Evolutionary conservation across 2,329 filamentous ascomycete species (phyloP), one percentile per base, ranked within the genome.

Genomic region (Aureobasidium sp.): DNA sequence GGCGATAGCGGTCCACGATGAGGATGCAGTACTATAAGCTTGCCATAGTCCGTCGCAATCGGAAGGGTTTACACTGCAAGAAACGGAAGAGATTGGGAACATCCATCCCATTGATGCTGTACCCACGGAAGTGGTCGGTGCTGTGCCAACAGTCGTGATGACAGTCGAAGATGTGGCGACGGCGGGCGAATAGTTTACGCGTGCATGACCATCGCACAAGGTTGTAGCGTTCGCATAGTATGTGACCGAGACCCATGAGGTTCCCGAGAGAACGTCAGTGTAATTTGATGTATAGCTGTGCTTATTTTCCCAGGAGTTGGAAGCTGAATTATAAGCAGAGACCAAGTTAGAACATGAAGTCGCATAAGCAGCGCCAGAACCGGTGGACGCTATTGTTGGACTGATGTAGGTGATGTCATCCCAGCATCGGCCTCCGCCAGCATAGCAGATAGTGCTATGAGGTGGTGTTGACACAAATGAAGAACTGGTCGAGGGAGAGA

Each of bases 181-280:
- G 3, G 67, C 68, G 6, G 69, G 68, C 1, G 67, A 69, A 23
- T 67, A 66, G 7, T 63, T 65, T 5, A 71, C 67, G 10, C 70
- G 66, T 3, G 70, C 64, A 58, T 69, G 65, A 10, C 67, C 68
- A 64, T 72, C 70, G 64, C 70, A 72, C 7, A 71, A 62, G 1
- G 70, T 72, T 7, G 68, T 68, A 10, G 67, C 67, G 55, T 69
- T 68, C 26, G 64, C 65, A 51, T 70, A 71, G 52, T 69, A 70
- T 8, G 68, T 70, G 2, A 69, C 63, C 3, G 46, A 32, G 9
- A 50, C 58, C n/a, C 63, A 47, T 2, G 65, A 64, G 9, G 60
- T 62, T 1, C 69, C 68, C 5, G 67, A 68, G 10, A 63, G 32
- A 15, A 42, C 15, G 6, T 59, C 1, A 1, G 61, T 62, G 12